Conservation (phyloP, 345 rosid species). For the Triadica sebifera region DNA sequence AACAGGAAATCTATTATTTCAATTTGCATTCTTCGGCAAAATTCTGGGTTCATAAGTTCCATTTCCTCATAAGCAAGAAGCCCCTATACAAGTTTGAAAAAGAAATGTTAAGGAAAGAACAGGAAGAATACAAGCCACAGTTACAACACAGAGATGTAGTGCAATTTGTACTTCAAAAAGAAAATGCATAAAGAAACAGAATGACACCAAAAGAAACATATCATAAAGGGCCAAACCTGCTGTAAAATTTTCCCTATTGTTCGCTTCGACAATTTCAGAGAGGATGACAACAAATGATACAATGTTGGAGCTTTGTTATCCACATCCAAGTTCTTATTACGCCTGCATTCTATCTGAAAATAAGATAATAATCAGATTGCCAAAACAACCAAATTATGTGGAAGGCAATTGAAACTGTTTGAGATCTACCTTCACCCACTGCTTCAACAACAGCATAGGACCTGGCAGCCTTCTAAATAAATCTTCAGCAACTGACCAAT, state of each 20-base stretch:
- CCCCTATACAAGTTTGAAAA: constrained; percentile 50
- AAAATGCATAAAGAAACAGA: constrained; percentile 10
- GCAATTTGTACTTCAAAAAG: not conserved
- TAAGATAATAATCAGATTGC: constrained; percentile 30
- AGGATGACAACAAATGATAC: constrained; percentile 50
- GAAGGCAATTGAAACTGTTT: constrained; percentile 8
- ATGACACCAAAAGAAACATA: constrained; percentile 6
- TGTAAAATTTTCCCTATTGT: constrained; percentile 57
- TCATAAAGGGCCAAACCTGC: constrained; percentile 55
- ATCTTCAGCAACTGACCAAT: constrained; percentile 62
- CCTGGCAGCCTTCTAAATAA: constrained; percentile 47
- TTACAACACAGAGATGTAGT: not conserved
- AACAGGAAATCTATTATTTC: constrained; percentile 54
- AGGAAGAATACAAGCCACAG: constrained; percentile 1
- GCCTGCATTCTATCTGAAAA: constrained; percentile 58
- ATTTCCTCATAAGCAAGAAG: constrained; percentile 66
- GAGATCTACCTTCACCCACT: constrained; percentile 85
- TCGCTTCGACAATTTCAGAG: constrained; percentile 39
- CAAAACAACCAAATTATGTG: constrained; percentile 22
- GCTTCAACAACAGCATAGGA: constrained; percentile 71
- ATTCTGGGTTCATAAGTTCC: constrained; percentile 42
- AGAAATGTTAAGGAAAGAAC: constrained; percentile 4
- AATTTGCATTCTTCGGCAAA: constrained; percentile 53
- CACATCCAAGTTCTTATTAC: constrained; percentile 31
- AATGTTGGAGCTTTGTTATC: constrained; percentile 45